Base-by-base conservation (phyloP, 2,329 filamentous ascomycete species). In the Diplodia sapinea region DNA sequence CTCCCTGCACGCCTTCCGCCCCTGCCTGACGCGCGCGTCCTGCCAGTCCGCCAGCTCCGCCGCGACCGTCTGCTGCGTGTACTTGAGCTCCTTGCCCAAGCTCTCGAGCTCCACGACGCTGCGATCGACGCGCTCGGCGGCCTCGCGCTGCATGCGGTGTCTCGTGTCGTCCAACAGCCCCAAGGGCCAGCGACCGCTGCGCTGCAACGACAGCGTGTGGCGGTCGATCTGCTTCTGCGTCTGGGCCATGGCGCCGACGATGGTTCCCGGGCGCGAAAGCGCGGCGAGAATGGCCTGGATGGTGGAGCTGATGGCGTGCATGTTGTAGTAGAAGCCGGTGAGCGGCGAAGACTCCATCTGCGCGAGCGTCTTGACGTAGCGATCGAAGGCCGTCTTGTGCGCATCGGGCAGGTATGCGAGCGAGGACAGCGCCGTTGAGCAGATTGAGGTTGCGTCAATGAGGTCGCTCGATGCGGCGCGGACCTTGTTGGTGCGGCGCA, bases 1-100 rank as follows among this genome's bases (percentile, higher is more conserved):
- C 56, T 93, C 88, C 71, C 85, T 87, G 69, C 97, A 86, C 33
- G 92, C 91, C 68, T 86, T 86, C 69, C 89, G 83, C 1, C 91
- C 93, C 80, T 92, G 88, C 73, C 87, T 88, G 71, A 93, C 92
- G 74, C 96, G 89, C 81, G 93, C 87, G 50, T 96, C 93, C 74
- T 97, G 94, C 93, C 95, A 99, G 17, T 92, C 93, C 0, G 95
- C 95, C 67, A 99, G 79, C 80, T 99, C 95, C 1, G 88, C 86
- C 7, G 96, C 94, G 29, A 98, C 94, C 15, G 94, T 93, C 78
- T 96, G 92, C 80, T 97, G 94, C 57, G 94, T 97, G 78, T 95
- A 97, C 61, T 93, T 84, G 66, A 99, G 82, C 79, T 99, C 95
- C 63, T 88, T 88, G 0, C 90, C 89, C n/a, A 97, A 79, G 52